Base-by-base conservation (phyloP, 495 filamentous ascomycete species). In the Penicillium desertorum region DNA sequence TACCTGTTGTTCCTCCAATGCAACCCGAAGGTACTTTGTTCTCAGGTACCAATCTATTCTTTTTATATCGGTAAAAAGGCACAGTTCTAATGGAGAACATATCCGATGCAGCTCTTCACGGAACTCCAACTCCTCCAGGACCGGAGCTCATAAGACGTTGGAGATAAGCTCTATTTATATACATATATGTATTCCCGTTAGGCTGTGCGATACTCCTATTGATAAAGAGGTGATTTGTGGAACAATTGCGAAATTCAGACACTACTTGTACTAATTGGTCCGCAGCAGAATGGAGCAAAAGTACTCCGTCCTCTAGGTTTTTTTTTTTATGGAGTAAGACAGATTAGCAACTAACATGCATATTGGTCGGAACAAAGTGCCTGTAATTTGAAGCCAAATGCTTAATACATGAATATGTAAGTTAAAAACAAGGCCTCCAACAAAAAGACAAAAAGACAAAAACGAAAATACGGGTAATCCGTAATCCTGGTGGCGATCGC, bases 401-500 rank as follows among this genome's bases (percentile, higher is more conserved):
- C 44, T 46, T 46, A 46, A 14, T 20, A 19, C 17, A 43, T 8
- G 34, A 32, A 34, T 14, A 34, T 8, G 30, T 32, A 10, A 12
- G 9, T 11, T 2, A 12, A 12, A 30, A 14, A 34, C 23, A 22
- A 25, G 19, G 19, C 42, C 20, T 45, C 17, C 11, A 39, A 23
- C 25, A n/a, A 25, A 45, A 29, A 22, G 5, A 25, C 23, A 25
- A 23, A 20, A 25, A 29, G 27, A 29, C 27, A 14, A 5, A 61
- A 57, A 34, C 45, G 49, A 60, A 34, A 34, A 12, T 34, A 34
- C 51, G 67, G 41, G 63, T 67, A 70, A 72, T 72, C 67, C 71
- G 63, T 67, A 70, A 72, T 72, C 67, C 71, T 75, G 67, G 71
- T 64, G 71, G 67, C 67, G 72, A 75, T 75, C 72, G 64, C 48